These are phyloP conservation scores for Malus sylvestris DNA, from an alignment of 306 rosid genomes.

Conservation along the genomic window DNA sequence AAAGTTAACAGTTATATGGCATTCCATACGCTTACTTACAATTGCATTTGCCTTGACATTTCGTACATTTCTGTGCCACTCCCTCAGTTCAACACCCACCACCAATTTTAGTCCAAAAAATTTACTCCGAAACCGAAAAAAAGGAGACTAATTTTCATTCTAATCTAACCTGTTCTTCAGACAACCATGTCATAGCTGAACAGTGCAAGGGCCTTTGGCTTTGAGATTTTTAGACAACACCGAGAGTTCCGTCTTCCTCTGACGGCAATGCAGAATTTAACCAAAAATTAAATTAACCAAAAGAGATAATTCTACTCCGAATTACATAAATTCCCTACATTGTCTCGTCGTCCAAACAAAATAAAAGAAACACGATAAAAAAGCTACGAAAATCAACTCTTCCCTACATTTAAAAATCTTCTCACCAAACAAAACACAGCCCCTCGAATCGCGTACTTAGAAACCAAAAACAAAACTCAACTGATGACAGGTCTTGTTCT, in stretches of 20 bases:
- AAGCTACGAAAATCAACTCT: no score
- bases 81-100: constrained; percentile 21
- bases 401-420: not conserved
- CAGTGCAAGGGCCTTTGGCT: constrained; percentile 36
- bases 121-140: not conserved
- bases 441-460: no score
- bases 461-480: constrained; percentile 5
- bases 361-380: not conserved
- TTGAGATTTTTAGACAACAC: constrained; percentile 47
- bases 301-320: not conserved
- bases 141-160: not conserved
- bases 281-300: not conserved
- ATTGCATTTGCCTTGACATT: constrained; percentile 64
- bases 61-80: constrained; percentile 66
- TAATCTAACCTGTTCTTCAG: constrained; percentile 60
- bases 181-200: constrained; percentile 54
- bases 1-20: not conserved
- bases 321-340: not conserved
- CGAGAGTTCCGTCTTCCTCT: constrained; percentile 48
- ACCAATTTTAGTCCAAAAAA: not conserved
- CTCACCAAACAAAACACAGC: not conserved
- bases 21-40: constrained; percentile 45
- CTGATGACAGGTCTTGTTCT: constrained; percentile 23
- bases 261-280: constrained; percentile 51
- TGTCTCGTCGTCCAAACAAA: not conserved